Evolutionary conservation across 164 flowering plant genomes (phyloP), one percentile per base, ranked within the genome.

Genomic region (grape (Vitis vinifera)): DNA sequence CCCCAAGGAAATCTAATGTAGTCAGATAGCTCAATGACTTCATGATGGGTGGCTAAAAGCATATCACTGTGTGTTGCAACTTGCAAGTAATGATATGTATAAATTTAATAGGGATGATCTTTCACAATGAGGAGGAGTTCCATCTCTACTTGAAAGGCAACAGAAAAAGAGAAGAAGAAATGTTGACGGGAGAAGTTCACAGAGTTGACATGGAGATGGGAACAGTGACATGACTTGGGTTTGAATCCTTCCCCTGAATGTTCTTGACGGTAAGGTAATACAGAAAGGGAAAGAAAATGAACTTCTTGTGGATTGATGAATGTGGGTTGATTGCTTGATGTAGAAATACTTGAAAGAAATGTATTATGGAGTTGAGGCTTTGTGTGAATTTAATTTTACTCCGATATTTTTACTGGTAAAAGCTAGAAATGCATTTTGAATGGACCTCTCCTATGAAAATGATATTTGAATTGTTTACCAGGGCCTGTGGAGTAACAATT

Each of bases 1-100:
- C 67, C 81, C 29, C 78, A 68, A 53, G 80, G 63, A 19, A 67
- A 65, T 68, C 57, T 52, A n/a, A 64, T 66, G 23, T 73, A 68
- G 70, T 50, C 73, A 15, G 76, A 75, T 61, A 59, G 60, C 76
- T 73, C 67, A 49, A 75, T 51, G 64, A 65, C 73, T 0, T 48
- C 30, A 10, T 63, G 58, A 30, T 44, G 53, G 67, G 14, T 62
- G 23, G 64, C 66, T 44, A 23, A 19, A 23, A 13, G 14, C n/a
- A 56, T 48, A 55, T 12, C 65, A 57, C 59, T 48, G 13, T 23
- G 31, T 16, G 62, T 48, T 23, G 19, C 44, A 37, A 37, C 44
- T 37, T 47, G 19, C 16, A 49, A 19, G 63, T 48, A 50, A 58
- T 37, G 47, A 10, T 5, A 67, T 50, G 19, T 13, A 8, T 48